Percentiles rank a stretch among this genome's conserved stretches.
These are phyloP conservation scores for Lepiota brunneoincarnata DNA, from an alignment of 768 basidiomycete genomes.

Conservation along the genomic window DNA sequence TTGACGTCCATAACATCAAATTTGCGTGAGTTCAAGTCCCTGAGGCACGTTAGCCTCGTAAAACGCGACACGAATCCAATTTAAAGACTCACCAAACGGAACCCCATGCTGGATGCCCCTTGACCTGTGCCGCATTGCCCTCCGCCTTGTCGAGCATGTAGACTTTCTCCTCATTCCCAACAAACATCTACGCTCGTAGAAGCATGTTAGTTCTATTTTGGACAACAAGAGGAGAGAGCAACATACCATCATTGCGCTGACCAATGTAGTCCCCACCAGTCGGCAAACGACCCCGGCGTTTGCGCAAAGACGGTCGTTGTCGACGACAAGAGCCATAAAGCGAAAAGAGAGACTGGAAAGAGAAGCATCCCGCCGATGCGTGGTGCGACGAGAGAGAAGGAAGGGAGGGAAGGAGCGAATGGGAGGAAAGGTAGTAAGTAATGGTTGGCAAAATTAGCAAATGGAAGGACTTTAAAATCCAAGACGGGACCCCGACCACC, in stretches of 20 bases:
- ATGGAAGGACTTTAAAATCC: neutral
- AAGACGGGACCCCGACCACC: neutral
- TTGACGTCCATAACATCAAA: slow-evolving; percentile 66
- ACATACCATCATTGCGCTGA: slow-evolving; percentile 54
- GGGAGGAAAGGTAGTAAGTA: slow-evolving; percentile 5
- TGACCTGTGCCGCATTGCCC: slow-evolving; percentile 62
- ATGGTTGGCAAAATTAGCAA: neutral
- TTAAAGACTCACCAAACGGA: slow-evolving; percentile 51
- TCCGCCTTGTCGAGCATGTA: slow-evolving; percentile 94
- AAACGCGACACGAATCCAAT: neutral
- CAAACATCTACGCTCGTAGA: slow-evolving; percentile 56
- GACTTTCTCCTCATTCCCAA: slow-evolving; percentile 76
- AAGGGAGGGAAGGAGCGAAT: slow-evolving; percentile 12
- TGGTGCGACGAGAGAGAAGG: neutral
- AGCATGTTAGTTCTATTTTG: neutral
- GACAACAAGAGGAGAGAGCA: slow-evolving; percentile 9
- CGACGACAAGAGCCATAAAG: slow-evolving; percentile 40
- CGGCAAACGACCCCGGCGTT: slow-evolving; percentile 41
- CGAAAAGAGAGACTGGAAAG: slow-evolving; percentile 34
- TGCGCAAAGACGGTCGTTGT: slow-evolving; percentile 30
- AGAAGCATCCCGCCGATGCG: slow-evolving; percentile 12
- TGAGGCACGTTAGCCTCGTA: slow-evolving; percentile 18
- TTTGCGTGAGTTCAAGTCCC: slow-evolving; percentile 61
- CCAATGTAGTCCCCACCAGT: slow-evolving; percentile 43
- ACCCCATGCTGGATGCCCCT: slow-evolving; percentile 74